These are phyloP conservation scores for Heliamphora exappendiculata DNA, from an alignment of 148 eudicot species.

Conservation along the genomic window DNA sequence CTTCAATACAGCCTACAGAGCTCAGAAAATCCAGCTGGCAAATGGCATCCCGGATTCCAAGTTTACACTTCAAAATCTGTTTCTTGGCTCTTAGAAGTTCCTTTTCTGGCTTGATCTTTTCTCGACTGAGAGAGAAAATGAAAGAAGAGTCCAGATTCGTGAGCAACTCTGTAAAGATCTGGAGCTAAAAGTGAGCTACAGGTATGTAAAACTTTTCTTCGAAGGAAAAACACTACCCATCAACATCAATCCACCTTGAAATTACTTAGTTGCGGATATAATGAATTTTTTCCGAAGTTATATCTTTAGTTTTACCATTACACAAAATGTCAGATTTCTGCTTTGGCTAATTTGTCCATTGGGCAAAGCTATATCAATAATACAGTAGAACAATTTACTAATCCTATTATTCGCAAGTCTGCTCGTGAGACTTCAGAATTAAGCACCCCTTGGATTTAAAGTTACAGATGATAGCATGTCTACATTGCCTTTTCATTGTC, in stretches of 20 bases:
- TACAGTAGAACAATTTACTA: not conserved
- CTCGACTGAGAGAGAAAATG: slow-evolving; percentile 50
- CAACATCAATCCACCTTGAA: not conserved
- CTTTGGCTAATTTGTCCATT: not conserved
- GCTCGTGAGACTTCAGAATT: not conserved
- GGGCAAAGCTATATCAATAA: not conserved
- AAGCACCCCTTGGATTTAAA: not conserved
- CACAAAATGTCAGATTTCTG: not conserved
- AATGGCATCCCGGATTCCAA: slow-evolving; percentile 83
- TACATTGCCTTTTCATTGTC: not conserved
- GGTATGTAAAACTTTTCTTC: not conserved
- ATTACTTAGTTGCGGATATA: not conserved
- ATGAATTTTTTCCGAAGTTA: not conserved
- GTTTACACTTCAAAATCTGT: slow-evolving; percentile 79
- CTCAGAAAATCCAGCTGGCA: slow-evolving; percentile 78
- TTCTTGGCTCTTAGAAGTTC: slow-evolving; percentile 80
- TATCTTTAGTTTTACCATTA: not conserved
- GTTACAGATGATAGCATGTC: not conserved
- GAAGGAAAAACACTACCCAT: not conserved
- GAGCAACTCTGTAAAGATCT: not conserved
- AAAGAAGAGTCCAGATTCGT: not conserved
- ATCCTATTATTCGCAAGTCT: not conserved
- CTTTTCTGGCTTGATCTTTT: slow-evolving; percentile 80
- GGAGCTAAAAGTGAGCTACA: not conserved
- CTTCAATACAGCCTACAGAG: slow-evolving; percentile 74